These are phyloP conservation scores for Thermomyces lanuginosus DNA, from an alignment of 2,329 filamentous ascomycete genomes.

Conservation along the genomic window DNA sequence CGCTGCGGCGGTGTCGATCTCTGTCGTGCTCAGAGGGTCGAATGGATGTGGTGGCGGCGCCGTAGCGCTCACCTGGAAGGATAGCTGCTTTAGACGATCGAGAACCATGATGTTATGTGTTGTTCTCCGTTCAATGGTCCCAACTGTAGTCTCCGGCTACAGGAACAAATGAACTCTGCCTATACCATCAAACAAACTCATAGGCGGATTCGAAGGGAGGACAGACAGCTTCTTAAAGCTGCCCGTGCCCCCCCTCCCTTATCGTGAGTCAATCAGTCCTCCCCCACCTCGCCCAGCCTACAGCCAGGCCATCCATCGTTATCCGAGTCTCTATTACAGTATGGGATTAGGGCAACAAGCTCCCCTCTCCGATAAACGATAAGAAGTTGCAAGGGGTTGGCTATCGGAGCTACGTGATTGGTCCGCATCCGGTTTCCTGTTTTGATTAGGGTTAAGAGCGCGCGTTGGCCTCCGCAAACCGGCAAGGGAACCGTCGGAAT, in stretches of 20 bases:
- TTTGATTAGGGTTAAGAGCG: background rate
- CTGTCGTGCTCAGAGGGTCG: conserved; percentile 55
- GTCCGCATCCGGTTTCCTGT: conserved; percentile 4
- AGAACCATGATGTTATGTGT: conserved; percentile 39
- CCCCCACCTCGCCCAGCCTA: no score
- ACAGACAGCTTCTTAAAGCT: no score
- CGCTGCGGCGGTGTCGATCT: conserved; percentile 56
- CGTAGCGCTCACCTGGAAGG: conserved; percentile 43
- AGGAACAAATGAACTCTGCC: no score
- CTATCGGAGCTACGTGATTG: conserved; percentile 1
- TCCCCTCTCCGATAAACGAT: conserved; percentile 6
- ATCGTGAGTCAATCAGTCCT: no score
- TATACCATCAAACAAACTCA: no score
- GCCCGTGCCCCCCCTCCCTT: no score
- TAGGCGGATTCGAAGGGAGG: no score
- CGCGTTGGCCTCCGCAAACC: conserved; percentile 6
- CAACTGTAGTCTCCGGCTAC: no score
- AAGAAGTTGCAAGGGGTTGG: conserved; percentile 4
- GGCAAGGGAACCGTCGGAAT: conserved; percentile 7
- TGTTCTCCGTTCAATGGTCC: no score
- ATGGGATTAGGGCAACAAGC: no score
- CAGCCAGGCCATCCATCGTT: no score
- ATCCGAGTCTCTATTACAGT: no score
- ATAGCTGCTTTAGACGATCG: conserved; percentile 47
- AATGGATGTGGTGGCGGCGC: conserved; percentile 49